Percentiles rank a stretch among this genome's conserved stretches.
These are phyloP conservation scores for Physcomitrellopsis africana DNA, from an alignment of 225 moss, liverwort and hornwort genomes.

Conservation along the genomic window DNA sequence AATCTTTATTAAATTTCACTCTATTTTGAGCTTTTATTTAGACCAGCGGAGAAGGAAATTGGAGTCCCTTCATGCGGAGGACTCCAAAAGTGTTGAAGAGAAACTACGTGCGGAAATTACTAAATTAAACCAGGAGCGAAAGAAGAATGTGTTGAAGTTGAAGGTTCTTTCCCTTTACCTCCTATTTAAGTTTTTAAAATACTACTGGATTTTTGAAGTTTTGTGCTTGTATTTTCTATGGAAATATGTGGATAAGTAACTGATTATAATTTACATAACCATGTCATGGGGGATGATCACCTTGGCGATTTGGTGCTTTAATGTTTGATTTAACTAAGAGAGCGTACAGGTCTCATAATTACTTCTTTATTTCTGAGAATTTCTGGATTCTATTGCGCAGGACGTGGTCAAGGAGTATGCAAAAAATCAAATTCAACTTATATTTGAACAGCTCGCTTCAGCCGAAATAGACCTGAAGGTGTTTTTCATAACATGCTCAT, in stretches of 20 bases:
- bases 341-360: conserved; percentile 9
- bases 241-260: neutral
- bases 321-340: conserved; percentile 7
- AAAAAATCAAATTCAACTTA: conserved; percentile 45
- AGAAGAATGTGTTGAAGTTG: conserved; percentile 62
- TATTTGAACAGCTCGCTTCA: conserved; percentile 59
- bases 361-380: conserved; percentile 18
- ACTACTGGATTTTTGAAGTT: conserved; percentile 20
- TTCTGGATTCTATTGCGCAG: conserved; percentile 51
- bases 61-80: conserved; percentile 50
- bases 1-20: neutral
- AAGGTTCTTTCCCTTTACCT: conserved; percentile 53
- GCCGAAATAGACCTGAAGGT: conserved; percentile 89
- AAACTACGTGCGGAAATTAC: conserved; percentile 58
- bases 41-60: conserved; percentile 72
- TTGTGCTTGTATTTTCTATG: conserved; percentile 25
- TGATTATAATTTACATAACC: neutral
- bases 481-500: conserved; percentile 20
- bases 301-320: conserved; percentile 19
- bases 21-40: conserved; percentile 40
- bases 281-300: conserved; percentile 19
- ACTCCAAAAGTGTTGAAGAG: conserved; percentile 63
- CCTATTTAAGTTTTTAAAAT: conserved; percentile 13
- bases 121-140: conserved; percentile 62
- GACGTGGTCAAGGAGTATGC: conserved; percentile 50